Base-by-base conservation (phyloP, 208 protist species). In the Trypanosoma boissoni region DNA sequence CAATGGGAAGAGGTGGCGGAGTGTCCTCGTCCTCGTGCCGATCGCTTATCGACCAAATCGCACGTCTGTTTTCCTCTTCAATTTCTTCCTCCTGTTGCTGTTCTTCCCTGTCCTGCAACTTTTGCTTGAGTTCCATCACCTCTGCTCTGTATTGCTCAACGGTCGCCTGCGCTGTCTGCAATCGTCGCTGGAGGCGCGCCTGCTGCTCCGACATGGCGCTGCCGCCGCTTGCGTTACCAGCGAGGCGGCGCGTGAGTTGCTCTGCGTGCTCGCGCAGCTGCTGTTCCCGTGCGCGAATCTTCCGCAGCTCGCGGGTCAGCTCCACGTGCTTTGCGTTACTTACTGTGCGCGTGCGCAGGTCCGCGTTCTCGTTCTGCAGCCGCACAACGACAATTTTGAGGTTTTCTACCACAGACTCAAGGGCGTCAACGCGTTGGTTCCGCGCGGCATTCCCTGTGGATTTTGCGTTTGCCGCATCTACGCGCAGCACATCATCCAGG, bases 341-440 rank as follows among this genome's bases (percentile, higher is more conserved):
- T 5, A 81, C 67, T 31, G 53, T 63, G 41, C 67, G 65, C 2
- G 64, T 50, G 39, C 70, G 64, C 9, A 95, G 65, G n/a, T 72
- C 50, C 16, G 43, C 52, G 46, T 95, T 95, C 51, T 95, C 86
- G 31, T 52, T 20, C 61, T 90, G 83, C 48, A 95, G 68, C 28
- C 76, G 73, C 36, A 85, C 70, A 21, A 95, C 76, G 20, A 91
- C 78, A 24, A 85, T 34, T 56, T 88, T 87, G 23, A 95, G 49
- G 45, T 88, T 90, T 21, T 87, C 85, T 20, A 91, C 72, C 4
- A 91, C 59, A 27, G 78, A 76, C 43, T 81, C 68, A 2, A 95
- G 64, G 21, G 72, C 58, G 37, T 69, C 65, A 16, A 32, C 57
- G 16, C 27, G 64, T 50, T 43, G 24, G 24, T 56, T 45, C 10